Percentiles rank a stretch among this genome's conserved stretches.
These are phyloP conservation scores for Helotiales sp. DNA, from an alignment of 2,329 filamentous ascomycete species.

Conservation along the genomic window DNA sequence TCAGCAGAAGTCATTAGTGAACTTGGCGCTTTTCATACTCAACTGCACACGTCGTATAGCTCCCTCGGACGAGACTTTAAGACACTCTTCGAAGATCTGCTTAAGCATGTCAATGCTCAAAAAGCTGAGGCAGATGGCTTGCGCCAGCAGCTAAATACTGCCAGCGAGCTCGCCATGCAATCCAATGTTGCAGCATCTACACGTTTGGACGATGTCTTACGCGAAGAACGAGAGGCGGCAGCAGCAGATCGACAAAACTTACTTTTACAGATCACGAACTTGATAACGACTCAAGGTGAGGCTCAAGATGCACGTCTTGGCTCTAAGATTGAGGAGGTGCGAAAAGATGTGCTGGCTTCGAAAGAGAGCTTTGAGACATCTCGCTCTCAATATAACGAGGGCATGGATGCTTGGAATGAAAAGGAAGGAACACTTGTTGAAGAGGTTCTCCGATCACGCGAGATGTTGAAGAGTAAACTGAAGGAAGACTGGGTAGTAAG, in stretches of 20 bases:
- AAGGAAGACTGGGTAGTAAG: constrained; percentile 83
- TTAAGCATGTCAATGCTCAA: constrained; percentile 73
- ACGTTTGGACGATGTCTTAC: constrained; percentile 67
- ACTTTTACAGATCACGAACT: constrained; percentile 71
- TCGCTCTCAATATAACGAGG: constrained; percentile 64
- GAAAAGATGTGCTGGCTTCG: constrained; percentile 63
- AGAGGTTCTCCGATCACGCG: constrained; percentile 70
- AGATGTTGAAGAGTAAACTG: constrained; percentile 77
- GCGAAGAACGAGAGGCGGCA: constrained; percentile 73
- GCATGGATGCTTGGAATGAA: constrained; percentile 73
- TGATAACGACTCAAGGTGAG: constrained; percentile 74
- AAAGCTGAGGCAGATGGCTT: constrained; percentile 74
- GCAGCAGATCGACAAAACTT: constrained; percentile 73
- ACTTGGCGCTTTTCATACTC: constrained; percentile 77
- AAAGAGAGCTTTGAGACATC: constrained; percentile 65
- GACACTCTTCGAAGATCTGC: constrained; percentile 76
- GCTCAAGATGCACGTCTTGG: constrained; percentile 71
- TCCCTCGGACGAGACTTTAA: constrained; percentile 85
- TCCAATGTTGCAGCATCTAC: constrained; percentile 67
- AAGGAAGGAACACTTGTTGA: constrained; percentile 70
- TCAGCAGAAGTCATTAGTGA: constrained; percentile 87
- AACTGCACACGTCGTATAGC: constrained; percentile 82
- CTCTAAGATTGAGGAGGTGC: constrained; percentile 61
- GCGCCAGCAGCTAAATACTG: constrained; percentile 68
- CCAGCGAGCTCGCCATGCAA: constrained; percentile 66